Base-by-base conservation (phyloP, 495 filamentous ascomycete genomes). In the Xylaria scruposa region DNA sequence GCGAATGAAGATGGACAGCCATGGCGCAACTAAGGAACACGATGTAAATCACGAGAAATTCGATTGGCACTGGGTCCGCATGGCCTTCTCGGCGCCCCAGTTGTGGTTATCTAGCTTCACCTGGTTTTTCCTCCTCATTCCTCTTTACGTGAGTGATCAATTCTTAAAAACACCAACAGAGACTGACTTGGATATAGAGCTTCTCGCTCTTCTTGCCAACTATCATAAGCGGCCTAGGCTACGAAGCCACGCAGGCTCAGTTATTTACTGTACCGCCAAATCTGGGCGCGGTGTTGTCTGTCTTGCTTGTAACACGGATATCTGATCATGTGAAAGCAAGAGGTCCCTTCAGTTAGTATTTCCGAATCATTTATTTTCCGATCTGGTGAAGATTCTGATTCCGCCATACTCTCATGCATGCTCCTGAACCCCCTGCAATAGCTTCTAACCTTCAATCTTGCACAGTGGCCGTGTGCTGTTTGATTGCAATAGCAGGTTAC, bases 221-320 rank as follows among this genome's bases (percentile, higher is more conserved):
- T 0, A 90, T 90, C 70, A 87, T 89, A 76, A 80, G 82, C 38
- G 85, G 84, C 19, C 80, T 90, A 40, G 85, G 84, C 21, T 89
- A 85, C 78, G 80, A 78, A 21, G 78, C 85, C 3, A 85, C 87
- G 9, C 73, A 83, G 69, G 88, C 88, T 0, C 87, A 90, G 67
- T 77, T 89, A 0, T 83, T 88, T 44, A 86, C 87, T 56, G 53
- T 56, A 56, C 53, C 53, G 5, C 53, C 53, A 4, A 56, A 56
- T 13, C 12, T 56, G 0, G 53, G 53, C 4, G 53, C 53, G 0
- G 53, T 56, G 13, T 8, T 56, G 13, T 56, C 26, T 24, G 26
- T 56, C 24, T 56, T 56, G 13, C 6, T 56, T 29, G 53, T 56
- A 56, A 56, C 53, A 29, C 13, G 53, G 53, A 17, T 56, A 13